A percentile compares a stretch with the other conserved stretches of the same genome.
These are phyloP conservation scores for Geosiphon pyriformis DNA, from an alignment of 192 early-diverging fungal species.

Conservation along the genomic window DNA sequence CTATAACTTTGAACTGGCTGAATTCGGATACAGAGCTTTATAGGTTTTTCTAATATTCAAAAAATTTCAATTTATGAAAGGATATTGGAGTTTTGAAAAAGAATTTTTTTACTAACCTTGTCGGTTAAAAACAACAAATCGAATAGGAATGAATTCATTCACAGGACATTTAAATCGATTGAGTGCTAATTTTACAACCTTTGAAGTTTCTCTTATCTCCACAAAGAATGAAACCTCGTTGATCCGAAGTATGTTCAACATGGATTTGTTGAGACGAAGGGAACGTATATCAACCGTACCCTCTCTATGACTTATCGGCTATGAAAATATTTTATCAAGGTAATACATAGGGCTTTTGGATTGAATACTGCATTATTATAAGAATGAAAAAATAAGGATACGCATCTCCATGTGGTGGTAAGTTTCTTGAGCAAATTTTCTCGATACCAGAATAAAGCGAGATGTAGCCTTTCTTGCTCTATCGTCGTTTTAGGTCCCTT, in stretches of 20 bases:
- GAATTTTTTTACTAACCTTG: conserved; percentile 40
- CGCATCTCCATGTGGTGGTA: conserved; percentile 43
- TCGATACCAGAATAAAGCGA: conserved; percentile 70
- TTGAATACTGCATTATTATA: background rate
- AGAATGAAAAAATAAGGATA: conserved; percentile 23
- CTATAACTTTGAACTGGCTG: conserved; percentile 50
- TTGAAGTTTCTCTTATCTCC: conserved; percentile 26
- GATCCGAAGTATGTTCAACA: conserved; percentile 54
- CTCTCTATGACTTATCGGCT: conserved; percentile 9
- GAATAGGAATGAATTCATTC: conserved; percentile 42
- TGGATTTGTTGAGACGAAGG: conserved; percentile 44
- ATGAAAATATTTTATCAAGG: background rate
- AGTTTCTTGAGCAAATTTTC: conserved; percentile 55
- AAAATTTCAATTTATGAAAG: background rate
- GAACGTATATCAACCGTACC: conserved; percentile 54
- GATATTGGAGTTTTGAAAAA: background rate
- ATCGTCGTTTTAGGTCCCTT: conserved; percentile 41
- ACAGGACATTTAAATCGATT: conserved; percentile 41
- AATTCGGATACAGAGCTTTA: conserved; percentile 47
- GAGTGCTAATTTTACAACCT: conserved; percentile 26
- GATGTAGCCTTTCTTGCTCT: conserved; percentile 51
- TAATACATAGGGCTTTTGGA: background rate
- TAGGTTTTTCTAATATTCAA: conserved; percentile 11
- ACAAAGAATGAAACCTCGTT: conserved; percentile 59
- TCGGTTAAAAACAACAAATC: conserved; percentile 42